Base-by-base conservation (phyloP, 257 asterid species). In the Nicotiana attenuata region DNA sequence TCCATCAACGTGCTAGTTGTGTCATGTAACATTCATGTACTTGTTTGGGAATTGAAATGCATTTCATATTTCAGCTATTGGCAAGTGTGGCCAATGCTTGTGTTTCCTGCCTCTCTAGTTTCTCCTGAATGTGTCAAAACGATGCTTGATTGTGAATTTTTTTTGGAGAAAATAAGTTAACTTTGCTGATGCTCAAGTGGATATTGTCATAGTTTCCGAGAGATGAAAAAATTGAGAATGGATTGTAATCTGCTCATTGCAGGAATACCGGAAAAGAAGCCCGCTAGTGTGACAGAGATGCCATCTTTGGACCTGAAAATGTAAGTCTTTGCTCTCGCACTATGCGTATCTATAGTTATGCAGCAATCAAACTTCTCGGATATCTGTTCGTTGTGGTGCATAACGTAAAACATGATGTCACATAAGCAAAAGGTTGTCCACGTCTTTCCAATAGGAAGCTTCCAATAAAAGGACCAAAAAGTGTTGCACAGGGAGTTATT, bases 261-360 rank as follows among this genome's bases (percentile, higher is more conserved):
- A 93, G 97, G 88, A 88, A 80, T 83, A 73, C 67, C 90, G 29
- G 92, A 90, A 66, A 87, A 81, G 89, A 91, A 84, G 89, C 64
- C 88, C n/a, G 82, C 80, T 60, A 69, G 87, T 85, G 81, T 82
- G 77, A 85, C 87, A 5, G 97, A 92, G 61, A 84, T 83, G 83
- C 38, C 95, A 84, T 76, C 93, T 69, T 76, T 90, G 80, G 98
- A 92, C 85, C 81, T 92, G 85, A 89, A 90, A 87, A 87, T 88
- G 98, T 94, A 85, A 87, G 90, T 82, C 84, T 69, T 73, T 73
- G 38, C 85, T 81, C 65, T 78, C 81, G 24, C 81, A 65, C 77
- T 85, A 55, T 50, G 24, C 61, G 8, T 22, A 73, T 57, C 5
- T 65, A 5, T 50, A 15, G 45, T 80, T 78, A 56, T 60, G 1